Base-by-base conservation (phyloP, 208 protist species). In the Trypanosoma vivax region DNA sequence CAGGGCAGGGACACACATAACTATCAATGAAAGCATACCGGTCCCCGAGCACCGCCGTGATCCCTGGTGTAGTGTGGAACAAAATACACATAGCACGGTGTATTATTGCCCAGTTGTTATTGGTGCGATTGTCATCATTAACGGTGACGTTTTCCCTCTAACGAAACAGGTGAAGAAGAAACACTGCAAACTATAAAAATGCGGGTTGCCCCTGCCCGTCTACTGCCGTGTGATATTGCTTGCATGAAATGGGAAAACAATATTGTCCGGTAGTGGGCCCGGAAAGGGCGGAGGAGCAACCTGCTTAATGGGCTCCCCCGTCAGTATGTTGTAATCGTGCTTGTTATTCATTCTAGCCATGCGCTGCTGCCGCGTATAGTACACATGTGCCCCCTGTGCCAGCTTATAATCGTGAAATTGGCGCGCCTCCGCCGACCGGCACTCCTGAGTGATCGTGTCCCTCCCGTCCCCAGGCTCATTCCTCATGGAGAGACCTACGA, bases 361-460 rank as follows among this genome's bases (percentile, higher is more conserved):
- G 3, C 23, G 31, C 11, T 50, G 52, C 62, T 81, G 73, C 13
- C 81, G 63, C 14, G 31, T 5, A 59, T 60, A 62, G 59, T 85
- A 89, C 1, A 23, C 27, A 18, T 62, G 50, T 28, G 61, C 43
- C 5, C 56, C 66, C n/a, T 51, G 14, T 1, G 56, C 59, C 9
- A 73, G 30, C 11, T 45, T 43, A 33, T 63, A 61, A 29, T 63
- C 50, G 16, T 50, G 19, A 2, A 38, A 7, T n/a, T 66, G 31
- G 28, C 60, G 46, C n/a, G 71, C 71, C 18, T 74, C 71, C 13
- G 14, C 37, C 5, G 65, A 79, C 46, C 71, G 54, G 39, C 66
- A 85, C 21, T 78, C 63, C 18, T 76, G 76, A 2, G 76, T 89
- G 33, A 89, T 60, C 3, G 65, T 68, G 41, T 89, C 74, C 39